Evolutionary conservation across 495 filamentous ascomycete genomes (phyloP).

Genomic region (Hypoxylon crocopeplum): DNA sequence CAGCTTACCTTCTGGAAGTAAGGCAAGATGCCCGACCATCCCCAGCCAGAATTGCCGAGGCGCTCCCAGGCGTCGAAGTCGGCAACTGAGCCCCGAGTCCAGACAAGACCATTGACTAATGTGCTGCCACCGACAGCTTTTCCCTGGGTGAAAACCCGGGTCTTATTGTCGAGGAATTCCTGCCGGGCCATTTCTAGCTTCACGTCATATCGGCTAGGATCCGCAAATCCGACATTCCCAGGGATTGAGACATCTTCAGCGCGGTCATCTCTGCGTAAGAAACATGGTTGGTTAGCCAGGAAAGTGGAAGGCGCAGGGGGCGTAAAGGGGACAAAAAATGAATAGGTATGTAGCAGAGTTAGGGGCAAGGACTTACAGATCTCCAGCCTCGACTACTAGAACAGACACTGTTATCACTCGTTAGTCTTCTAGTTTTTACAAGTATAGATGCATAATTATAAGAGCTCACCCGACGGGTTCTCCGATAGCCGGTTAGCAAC

Average conservation of each 20-base stretch:
- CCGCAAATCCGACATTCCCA: conserved; percentile 38
- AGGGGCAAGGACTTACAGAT: conserved; percentile 38
- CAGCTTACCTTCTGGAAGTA: conserved; percentile 61
- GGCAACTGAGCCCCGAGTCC: conserved; percentile 49
- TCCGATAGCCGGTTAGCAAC: conserved; percentile 62
- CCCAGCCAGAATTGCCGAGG: conserved; percentile 70
- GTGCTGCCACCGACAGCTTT: conserved; percentile 56
- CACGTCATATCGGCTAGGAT: conserved; percentile 35
- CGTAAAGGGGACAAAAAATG: background rate
- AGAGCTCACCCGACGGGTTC: conserved; percentile 40
- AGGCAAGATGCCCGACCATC: conserved; percentile 62
- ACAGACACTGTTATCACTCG: conserved; percentile 41
- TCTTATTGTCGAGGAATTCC: conserved; percentile 46
- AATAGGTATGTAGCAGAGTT: background rate
- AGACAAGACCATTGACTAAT: conserved; percentile 56
- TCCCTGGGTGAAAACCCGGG: conserved; percentile 46
- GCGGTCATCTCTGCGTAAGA: conserved; percentile 35
- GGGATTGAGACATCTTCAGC: conserved; percentile 43
- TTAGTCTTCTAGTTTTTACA: background rate
- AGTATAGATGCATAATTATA: background rate
- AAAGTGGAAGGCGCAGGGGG: background rate
- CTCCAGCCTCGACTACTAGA: conserved; percentile 52
- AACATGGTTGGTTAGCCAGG: conserved; percentile 16
- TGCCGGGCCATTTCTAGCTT: conserved; percentile 27
- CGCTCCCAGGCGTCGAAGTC: conserved; percentile 66